phyloP scores from a whole-genome alignment of 768 basidiomycete species.

The Solioccasus polychromus region DNA sequence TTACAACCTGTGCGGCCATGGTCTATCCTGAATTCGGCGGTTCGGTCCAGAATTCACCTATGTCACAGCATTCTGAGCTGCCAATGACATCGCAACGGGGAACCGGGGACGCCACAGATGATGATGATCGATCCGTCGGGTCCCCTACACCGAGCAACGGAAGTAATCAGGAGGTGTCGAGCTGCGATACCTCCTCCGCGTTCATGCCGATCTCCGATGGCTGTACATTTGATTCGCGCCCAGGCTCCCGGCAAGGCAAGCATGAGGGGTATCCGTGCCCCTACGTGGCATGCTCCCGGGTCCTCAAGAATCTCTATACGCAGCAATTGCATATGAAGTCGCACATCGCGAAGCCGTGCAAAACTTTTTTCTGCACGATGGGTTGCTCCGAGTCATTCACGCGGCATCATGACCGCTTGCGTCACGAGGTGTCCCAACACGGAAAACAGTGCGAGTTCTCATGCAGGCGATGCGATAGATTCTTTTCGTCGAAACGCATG shows the following conservation, averaged over 20 bases:
- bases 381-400: conserved; percentile 3
- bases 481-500: conserved; percentile 5
- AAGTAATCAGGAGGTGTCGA: neutral
- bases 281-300: neutral
- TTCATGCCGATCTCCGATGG: neutral
- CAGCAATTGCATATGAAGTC: conserved; percentile 1
- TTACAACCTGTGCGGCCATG: neutral
- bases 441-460: conserved; percentile 4
- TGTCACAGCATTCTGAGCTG: neutral
- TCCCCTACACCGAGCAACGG: neutral
- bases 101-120: too few species aligned
- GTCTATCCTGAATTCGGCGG: neutral
- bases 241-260: neutral
- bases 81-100: neutral
- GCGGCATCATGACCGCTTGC: conserved; percentile 1
- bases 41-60: neutral
- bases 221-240: too few species aligned
- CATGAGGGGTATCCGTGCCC: conserved; percentile 2
- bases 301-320: conserved; percentile 1
- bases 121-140: neutral
- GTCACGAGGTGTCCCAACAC: conserved; percentile 2
- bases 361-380: conserved; percentile 1
- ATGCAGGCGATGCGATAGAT: conserved; percentile 1
- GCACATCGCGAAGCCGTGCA: neutral
- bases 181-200: neutral